Evolutionary conservation across 371 early-diverging fungal species (phyloP).

Genomic region (Vairimorpha necatrix): DNA sequence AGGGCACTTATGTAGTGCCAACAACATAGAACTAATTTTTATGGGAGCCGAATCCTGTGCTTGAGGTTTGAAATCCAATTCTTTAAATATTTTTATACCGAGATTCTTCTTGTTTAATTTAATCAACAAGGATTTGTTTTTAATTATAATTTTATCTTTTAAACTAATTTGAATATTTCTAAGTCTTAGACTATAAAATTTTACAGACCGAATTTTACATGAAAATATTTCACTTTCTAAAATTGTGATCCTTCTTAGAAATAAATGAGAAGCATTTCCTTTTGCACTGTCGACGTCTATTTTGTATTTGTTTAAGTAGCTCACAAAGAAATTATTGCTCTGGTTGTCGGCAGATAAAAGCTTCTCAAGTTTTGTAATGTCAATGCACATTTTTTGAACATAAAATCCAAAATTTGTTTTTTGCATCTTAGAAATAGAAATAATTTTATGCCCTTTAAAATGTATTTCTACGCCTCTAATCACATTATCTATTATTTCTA

Average conservation of each 20-base stretch:
- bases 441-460: neutral
- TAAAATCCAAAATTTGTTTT: neutral
- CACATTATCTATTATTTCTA: neutral
- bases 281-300: neutral
- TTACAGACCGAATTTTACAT: neutral
- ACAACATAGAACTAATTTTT: neutral
- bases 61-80: neutral
- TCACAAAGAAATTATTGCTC: no score
- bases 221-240: neutral
- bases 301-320: neutral
- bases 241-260: neutral
- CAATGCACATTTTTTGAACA: neutral
- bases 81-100: neutral
- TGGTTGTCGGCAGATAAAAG: no score
- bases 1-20: neutral
- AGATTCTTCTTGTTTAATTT: neutral
- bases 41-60: neutral
- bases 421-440: neutral
- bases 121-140: neutral
- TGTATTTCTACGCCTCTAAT: neutral
- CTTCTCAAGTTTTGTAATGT: no score
- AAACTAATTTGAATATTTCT: neutral
- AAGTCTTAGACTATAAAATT: neutral
- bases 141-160: neutral
- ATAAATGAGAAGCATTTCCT: neutral